Conservation (phyloP, 2,329 filamentous ascomycete genomes). For the Lasiodiplodia theobromae region DNA sequence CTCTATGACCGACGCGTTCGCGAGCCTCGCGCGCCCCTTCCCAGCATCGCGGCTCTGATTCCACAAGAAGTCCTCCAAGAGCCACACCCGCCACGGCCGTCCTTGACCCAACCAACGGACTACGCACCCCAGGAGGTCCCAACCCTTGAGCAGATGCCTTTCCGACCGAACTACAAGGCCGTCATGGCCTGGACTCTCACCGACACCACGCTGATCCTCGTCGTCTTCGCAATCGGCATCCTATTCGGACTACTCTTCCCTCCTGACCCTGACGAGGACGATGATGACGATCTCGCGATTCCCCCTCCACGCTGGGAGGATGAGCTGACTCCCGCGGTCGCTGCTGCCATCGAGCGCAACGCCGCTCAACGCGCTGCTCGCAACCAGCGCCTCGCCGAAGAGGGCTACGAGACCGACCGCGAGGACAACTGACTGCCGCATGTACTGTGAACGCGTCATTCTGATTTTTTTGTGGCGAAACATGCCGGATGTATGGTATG, state of each 20-base stretch:
- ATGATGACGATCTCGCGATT: not conserved
- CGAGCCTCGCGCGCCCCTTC: not conserved
- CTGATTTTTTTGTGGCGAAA: too few species aligned
- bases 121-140: not conserved
- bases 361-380: not conserved
- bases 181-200: not conserved
- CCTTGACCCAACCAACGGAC: not conserved
- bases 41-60: not conserved
- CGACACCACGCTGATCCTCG: not conserved
- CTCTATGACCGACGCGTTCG: not conserved
- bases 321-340: not conserved
- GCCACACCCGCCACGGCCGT: not conserved
- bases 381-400: not conserved
- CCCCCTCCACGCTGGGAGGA: not conserved
- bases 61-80: not conserved
- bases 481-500: too few species aligned
- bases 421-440: constrained; percentile 1
- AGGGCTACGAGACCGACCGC: constrained; percentile 1
- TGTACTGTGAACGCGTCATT: too few species aligned
- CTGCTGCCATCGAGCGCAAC: not conserved
- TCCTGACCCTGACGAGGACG: too few species aligned
- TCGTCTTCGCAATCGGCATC: not conserved
- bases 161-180: not conserved
- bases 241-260: not conserved
- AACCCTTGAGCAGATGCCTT: not conserved